phyloP scores from a whole-genome alignment of 2,329 filamentous ascomycete genomes.

The Thielaviopsis euricoi region DNA sequence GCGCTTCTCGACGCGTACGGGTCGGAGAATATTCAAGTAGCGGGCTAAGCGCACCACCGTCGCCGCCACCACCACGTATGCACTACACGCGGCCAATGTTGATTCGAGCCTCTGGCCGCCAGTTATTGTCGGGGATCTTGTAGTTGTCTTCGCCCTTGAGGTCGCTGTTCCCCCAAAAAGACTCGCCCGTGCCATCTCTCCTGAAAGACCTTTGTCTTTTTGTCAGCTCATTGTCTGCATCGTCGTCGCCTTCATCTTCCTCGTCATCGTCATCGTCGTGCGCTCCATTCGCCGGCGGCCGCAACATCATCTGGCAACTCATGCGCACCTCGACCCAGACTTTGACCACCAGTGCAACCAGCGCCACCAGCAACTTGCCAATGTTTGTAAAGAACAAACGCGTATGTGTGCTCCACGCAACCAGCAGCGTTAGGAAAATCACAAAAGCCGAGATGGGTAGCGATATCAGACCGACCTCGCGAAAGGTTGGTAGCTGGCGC shows the following conservation, averaged over 20 bases:
- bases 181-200: not conserved
- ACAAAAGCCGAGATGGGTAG: constrained; percentile 31
- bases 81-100: not conserved
- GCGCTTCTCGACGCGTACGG: constrained; percentile 37
- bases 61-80: not conserved
- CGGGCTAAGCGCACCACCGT: too few species aligned
- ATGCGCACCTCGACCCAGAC: not conserved
- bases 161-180: not conserved
- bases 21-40: constrained; percentile 36
- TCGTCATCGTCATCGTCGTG: not conserved
- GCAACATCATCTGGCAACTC: not conserved
- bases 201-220: not conserved
- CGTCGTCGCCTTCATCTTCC: not conserved
- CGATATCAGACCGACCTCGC: constrained; percentile 30
- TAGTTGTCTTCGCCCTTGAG: not conserved
- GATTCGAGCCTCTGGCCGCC: not conserved
- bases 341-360: not conserved
- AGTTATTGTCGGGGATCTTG: not conserved
- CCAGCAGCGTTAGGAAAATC: constrained; percentile 32
- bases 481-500: constrained; percentile 26
- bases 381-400: constrained; percentile 19
- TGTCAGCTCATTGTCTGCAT: not conserved
- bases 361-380: not conserved
- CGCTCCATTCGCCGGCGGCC: not conserved
- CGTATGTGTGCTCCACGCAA: constrained; percentile 37